Conservation (phyloP, 2,329 filamentous ascomycete genomes). For the Talaromyces islandicus region DNA sequence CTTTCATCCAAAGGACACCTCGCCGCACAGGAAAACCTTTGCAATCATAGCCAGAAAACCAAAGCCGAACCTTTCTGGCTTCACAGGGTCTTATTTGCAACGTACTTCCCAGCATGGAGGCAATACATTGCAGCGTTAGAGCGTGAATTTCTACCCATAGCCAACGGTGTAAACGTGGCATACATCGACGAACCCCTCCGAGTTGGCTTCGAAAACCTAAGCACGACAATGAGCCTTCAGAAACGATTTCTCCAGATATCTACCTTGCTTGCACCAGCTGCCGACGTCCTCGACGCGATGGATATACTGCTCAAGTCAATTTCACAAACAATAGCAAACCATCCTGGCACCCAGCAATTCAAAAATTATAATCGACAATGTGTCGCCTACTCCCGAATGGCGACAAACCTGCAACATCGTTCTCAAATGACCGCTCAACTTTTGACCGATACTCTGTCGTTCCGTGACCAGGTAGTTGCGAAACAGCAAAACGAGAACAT, state of each 20-base stretch:
- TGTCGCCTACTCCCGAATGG: slow-evolving; percentile 14
- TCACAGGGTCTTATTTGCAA: slow-evolving; percentile 22
- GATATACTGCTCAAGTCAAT: background rate
- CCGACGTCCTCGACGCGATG: slow-evolving; percentile 2
- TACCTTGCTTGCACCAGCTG: slow-evolving; percentile 1
- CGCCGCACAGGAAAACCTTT: slow-evolving; percentile 10
- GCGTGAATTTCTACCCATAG: slow-evolving; percentile 17
- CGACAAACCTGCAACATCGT: slow-evolving; percentile 15
- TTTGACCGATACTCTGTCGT: slow-evolving; percentile 18
- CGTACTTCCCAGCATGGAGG: slow-evolving; percentile 25
- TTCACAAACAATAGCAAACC: background rate
- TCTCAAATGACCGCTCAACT: slow-evolving; percentile 15
- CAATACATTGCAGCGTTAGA: slow-evolving; percentile 22
- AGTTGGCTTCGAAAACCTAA: slow-evolving; percentile 3
- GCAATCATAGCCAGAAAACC: slow-evolving; percentile 4
- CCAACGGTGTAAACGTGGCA: slow-evolving; percentile 12
- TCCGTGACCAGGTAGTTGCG: slow-evolving; percentile 14
- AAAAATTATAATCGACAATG: slow-evolving; percentile 13
- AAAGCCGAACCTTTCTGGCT: slow-evolving; percentile 17
- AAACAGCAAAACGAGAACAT: slow-evolving; percentile 19
- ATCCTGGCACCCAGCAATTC: slow-evolving; percentile 12
- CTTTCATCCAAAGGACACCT: slow-evolving; percentile 14
- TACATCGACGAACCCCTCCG: slow-evolving; percentile 13
- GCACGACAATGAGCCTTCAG: slow-evolving; percentile 3
- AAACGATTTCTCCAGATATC: slow-evolving; percentile 8